These are phyloP conservation scores for Aspergillus neotritici DNA, from an alignment of 2,329 filamentous ascomycete species.

Conservation along the genomic window DNA sequence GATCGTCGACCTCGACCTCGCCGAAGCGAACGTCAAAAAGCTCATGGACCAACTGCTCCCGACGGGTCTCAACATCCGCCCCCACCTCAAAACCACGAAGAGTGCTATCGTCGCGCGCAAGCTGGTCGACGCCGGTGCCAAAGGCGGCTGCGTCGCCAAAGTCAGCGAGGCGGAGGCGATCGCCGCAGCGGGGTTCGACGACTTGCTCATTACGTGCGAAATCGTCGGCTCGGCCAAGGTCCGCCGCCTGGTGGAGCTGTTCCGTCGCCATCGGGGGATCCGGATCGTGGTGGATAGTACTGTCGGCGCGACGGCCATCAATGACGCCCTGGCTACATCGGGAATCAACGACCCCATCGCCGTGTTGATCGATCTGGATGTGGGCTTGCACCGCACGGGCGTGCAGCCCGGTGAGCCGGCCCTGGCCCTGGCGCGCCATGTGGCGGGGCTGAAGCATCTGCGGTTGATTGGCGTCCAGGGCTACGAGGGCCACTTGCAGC, in stretches of 20 bases:
- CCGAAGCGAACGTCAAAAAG: constrained; percentile 48
- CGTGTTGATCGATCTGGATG: constrained; percentile 47
- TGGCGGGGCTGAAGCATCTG: constrained; percentile 36
- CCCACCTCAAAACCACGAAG: constrained; percentile 52
- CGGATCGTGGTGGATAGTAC: constrained; percentile 48
- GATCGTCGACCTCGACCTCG: constrained; percentile 50
- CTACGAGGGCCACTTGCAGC: constrained; percentile 51
- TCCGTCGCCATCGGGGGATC: constrained; percentile 33
- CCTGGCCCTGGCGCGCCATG: constrained; percentile 35
- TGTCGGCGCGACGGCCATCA: constrained; percentile 42
- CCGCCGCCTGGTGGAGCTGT: constrained; percentile 42
- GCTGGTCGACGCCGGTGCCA: constrained; percentile 44
- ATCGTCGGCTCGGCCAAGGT: constrained; percentile 47
- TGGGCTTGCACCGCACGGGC: constrained; percentile 48
- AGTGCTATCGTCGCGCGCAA: constrained; percentile 42
- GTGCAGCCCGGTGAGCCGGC: constrained; percentile 41
- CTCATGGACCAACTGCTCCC: constrained; percentile 44
- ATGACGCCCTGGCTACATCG: constrained; percentile 36
- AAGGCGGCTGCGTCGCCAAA: constrained; percentile 50
- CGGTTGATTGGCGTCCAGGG: constrained; percentile 48
- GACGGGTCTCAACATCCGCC: constrained; percentile 43
- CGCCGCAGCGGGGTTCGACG: constrained; percentile 42
- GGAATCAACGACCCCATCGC: constrained; percentile 36
- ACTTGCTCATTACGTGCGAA: constrained; percentile 50
- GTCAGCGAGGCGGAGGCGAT: constrained; percentile 45